A percentile compares a stretch with the other conserved stretches of the same genome.
phyloP scores from a whole-genome alignment of 176 grass and related monocot species.

The Otatea glauca region DNA sequence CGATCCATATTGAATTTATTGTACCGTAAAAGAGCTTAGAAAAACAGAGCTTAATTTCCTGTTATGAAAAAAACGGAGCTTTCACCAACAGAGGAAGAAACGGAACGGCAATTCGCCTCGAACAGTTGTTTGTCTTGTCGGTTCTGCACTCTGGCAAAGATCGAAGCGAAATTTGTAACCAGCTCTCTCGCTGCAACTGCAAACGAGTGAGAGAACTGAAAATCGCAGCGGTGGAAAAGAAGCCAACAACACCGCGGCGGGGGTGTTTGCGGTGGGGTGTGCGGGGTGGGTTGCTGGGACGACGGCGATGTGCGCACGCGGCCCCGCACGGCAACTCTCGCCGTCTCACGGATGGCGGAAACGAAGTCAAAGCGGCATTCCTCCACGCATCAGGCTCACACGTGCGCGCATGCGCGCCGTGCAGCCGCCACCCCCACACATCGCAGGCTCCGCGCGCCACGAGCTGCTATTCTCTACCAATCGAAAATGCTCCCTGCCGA shows the following conservation, averaged over 20 bases:
- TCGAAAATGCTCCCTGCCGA: neutral
- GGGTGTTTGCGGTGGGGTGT: too few species aligned
- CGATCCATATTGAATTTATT: too few species aligned
- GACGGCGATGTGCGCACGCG: conserved; percentile 32
- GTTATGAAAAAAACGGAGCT: neutral
- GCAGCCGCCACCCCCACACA: neutral
- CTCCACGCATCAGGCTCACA: neutral
- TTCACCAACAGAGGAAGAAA: neutral
- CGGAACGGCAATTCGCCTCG: neutral
- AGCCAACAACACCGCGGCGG: neutral
- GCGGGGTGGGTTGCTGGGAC: neutral
- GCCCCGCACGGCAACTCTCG: neutral
- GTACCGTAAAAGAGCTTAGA: too few species aligned
- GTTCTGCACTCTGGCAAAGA: neutral
- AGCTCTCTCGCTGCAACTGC: neutral
- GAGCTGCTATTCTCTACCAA: neutral
- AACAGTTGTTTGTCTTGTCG: neutral
- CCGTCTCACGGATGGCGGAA: conserved; percentile 4
- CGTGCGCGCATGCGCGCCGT: neutral
- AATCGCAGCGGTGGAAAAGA: neutral
- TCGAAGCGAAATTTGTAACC: neutral
- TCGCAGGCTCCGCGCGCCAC: conserved; percentile 11
- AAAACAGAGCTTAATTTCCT: too few species aligned
- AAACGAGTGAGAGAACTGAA: neutral
- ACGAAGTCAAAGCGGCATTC: neutral